Percentiles rank a stretch among this genome's conserved stretches.
These are phyloP conservation scores for Quercus gilva DNA, from an alignment of 306 rosid genomes.

Conservation along the genomic window DNA sequence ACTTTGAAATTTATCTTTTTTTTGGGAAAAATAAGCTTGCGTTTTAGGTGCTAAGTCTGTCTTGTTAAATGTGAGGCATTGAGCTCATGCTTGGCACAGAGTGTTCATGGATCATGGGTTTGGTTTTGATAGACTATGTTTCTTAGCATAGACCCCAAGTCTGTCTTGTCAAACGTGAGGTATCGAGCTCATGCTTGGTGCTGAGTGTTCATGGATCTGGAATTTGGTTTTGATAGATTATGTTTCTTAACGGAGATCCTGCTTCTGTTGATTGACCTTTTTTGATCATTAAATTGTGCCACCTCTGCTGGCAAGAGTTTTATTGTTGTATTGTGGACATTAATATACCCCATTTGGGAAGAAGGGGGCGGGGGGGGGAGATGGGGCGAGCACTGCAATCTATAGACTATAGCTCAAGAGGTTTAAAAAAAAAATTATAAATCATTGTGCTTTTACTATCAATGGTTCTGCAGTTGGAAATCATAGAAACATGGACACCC, in stretches of 20 bases:
- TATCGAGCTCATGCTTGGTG: neutral
- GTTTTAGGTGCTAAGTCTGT: neutral
- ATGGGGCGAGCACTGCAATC: too few relatives aligned
- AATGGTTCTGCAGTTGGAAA: neutral
- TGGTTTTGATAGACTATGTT: neutral
- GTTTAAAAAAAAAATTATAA: too few relatives aligned
- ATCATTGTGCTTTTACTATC: too few relatives aligned
- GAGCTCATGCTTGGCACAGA: neutral
- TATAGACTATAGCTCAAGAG: too few relatives aligned
- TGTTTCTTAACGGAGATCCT: neutral
- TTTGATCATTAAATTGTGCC: neutral
- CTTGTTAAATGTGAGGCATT: neutral
- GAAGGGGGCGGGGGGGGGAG: neutral
- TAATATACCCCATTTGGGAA: neutral
- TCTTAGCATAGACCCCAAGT: neutral
- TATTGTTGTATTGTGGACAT: neutral
- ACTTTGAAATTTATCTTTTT: constrained; percentile 2
- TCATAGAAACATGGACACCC: neutral
- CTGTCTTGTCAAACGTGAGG: neutral
- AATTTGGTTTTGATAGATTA: neutral
- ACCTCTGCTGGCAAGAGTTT: neutral
- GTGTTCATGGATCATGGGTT: neutral
- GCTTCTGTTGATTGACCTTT: neutral
- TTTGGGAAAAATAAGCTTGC: neutral
- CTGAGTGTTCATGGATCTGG: neutral